Evolutionary conservation across 192 early-diverging fungal genomes (phyloP).

Genomic region (Coemansia guatemalensis): DNA sequence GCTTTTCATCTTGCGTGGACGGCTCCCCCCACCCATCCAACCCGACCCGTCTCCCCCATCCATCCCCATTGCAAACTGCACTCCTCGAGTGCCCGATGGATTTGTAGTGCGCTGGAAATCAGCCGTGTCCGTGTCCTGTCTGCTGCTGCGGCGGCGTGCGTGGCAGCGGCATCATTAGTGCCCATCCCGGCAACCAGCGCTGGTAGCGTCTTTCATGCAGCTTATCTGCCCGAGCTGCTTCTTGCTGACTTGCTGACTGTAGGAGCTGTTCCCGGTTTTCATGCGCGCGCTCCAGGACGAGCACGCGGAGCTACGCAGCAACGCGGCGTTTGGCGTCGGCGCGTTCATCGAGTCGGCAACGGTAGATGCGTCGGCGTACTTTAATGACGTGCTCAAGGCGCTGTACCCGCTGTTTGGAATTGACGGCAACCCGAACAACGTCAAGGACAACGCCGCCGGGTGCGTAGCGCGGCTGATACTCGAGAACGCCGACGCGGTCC

Average conservation of each 20-base stretch:
- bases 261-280: conserved; percentile 67
- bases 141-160: neutral
- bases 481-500: conserved; percentile 66
- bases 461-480: conserved; percentile 76
- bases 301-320: conserved; percentile 82
- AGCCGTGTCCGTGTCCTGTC: neutral
- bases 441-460: conserved; percentile 75
- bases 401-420: conserved; percentile 64
- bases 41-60: too few species aligned
- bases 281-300: conserved; percentile 71
- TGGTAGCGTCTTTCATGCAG: neutral
- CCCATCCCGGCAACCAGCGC: neutral
- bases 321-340: conserved; percentile 81
- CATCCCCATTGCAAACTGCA: neutral
- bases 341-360: conserved; percentile 66
- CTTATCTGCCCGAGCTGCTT: neutral
- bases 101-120: neutral
- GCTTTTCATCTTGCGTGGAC: neutral
- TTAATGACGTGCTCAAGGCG: conserved; percentile 60
- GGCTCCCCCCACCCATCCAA: neutral
- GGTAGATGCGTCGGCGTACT: conserved; percentile 68
- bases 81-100: neutral
- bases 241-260: conserved; percentile 4
- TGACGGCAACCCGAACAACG: conserved; percentile 46
- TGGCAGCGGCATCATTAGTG: neutral